Evolutionary conservation across 2,329 filamentous ascomycete genomes (phyloP).

Genomic region (Aspergillus clavatus): DNA sequence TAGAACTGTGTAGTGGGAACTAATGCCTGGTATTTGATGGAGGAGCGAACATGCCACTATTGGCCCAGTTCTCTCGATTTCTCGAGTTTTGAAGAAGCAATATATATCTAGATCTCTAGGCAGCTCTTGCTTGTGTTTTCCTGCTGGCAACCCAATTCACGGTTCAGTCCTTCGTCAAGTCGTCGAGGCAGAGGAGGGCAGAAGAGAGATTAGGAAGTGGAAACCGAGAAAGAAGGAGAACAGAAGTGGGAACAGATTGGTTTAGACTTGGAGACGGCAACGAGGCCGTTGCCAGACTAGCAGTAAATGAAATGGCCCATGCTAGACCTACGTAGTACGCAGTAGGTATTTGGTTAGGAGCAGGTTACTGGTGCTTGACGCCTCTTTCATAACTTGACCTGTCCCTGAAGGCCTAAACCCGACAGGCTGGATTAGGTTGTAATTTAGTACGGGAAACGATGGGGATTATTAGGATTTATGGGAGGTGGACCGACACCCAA

Average conservation of each 20-base stretch:
- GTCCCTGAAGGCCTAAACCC: slow-evolving; percentile 19
- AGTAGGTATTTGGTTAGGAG: no score
- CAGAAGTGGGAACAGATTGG: neutral
- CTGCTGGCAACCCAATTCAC: neutral
- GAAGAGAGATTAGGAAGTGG: neutral
- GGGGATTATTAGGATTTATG: neutral
- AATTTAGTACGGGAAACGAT: slow-evolving; percentile 27
- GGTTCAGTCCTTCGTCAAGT: neutral
- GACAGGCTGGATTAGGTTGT: slow-evolving; percentile 37
- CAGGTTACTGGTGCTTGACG: neutral
- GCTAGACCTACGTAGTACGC: no score
- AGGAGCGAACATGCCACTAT: neutral
- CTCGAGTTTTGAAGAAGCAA: neutral
- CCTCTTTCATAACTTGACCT: neutral
- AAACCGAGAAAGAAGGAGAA: neutral
- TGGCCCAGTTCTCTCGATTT: neutral
- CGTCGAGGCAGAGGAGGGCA: no score
- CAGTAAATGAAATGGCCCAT: neutral
- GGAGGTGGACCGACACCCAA: neutral
- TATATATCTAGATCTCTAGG: neutral
- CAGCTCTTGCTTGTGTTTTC: neutral
- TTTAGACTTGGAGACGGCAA: neutral
- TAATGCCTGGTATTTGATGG: neutral
- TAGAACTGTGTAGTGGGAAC: neutral
- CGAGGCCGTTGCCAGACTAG: neutral